Evolutionary conservation across 2,329 filamentous ascomycete species (phyloP).

Genomic region (Colletotrichum ledebouriae): DNA sequence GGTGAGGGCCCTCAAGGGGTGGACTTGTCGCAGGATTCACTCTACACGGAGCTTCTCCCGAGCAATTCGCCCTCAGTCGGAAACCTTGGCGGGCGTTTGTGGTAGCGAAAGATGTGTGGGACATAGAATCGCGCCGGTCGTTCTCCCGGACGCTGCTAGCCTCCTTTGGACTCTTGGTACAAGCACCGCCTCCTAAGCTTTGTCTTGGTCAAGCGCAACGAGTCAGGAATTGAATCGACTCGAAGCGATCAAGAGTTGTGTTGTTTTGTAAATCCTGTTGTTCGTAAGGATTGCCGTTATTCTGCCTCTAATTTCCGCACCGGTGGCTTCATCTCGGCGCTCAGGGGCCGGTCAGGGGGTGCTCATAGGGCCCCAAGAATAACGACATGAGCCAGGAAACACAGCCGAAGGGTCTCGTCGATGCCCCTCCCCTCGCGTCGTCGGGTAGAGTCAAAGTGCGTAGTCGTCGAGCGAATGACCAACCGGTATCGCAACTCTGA

Average conservation of each 20-base stretch:
- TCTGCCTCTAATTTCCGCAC: slow-evolving; percentile 8
- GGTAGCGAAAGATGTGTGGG: slow-evolving; percentile 21
- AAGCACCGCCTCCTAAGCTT: slow-evolving; percentile 6
- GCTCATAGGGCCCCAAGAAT: slow-evolving; percentile 12
- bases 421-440: background rate
- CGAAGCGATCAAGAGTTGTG: background rate
- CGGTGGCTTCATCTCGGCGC: slow-evolving; percentile 22
- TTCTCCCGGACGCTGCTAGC: slow-evolving; percentile 6
- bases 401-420: slow-evolving; percentile 15
- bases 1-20: background rate
- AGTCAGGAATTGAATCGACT: background rate
- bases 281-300: background rate
- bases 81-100: slow-evolving; percentile 4
- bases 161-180: slow-evolving; percentile 8
- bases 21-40: slow-evolving; percentile 6
- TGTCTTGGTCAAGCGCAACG: background rate
- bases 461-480: too few species aligned
- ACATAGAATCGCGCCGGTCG: slow-evolving; percentile 7
- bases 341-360: slow-evolving; percentile 25
- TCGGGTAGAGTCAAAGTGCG: slow-evolving; percentile 13
- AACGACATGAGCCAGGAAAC: slow-evolving; percentile 5
- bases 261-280: too few species aligned
- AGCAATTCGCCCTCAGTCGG: background rate
- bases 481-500: background rate
- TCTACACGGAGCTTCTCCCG: background rate